Base-by-base conservation (phyloP, 768 basidiomycete genomes). In the Pulveroboletus sp. region DNA sequence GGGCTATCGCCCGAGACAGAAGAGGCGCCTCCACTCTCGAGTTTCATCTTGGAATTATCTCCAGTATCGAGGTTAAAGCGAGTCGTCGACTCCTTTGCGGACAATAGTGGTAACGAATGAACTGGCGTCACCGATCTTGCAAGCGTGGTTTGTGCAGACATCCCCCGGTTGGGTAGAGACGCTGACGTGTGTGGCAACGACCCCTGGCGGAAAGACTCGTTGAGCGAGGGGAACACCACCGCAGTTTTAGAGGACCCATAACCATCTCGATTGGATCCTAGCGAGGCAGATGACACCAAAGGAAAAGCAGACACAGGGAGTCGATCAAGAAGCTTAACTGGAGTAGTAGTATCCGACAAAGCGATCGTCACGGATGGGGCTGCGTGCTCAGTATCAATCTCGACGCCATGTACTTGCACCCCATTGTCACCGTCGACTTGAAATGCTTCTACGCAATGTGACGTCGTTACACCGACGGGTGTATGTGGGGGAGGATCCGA, bases 401-500 rank as follows among this genome's bases (percentile, higher is more conserved):
- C 59, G 43, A 57, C 15, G 15, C 43, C 42, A 6, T 46, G 37
- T 10, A 37, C 43, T 15, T 47, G 44, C 17, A 30, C 46, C 1
- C 56, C 61, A 8, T 54, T 54, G 39, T 59, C 63, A 31, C 51
- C 57, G 28, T 51, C 50, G 35, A 56, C 40, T 37, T 35, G 56
- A 2, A 46, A 28, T 5, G 33, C 47, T 32, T 49, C 51, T 7
- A 48, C 39, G 14, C 52, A 49, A 41, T 45, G 52, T 0, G 51
- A 39, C 5, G 46, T 36, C 8, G 31, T 8, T 39, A 41, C 36
- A 21, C 63, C 57, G 39, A 62, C 31, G 14, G 62, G 62, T n/a
- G 62, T 63, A 14, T 62, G 57, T 7, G 63, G 62, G 14, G 50
- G 53, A 50, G 63, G 62, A 50, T 60, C 57, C 6, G 62, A 63